Evolutionary conservation across 129 eudicot genomes (phyloP), one percentile per base, ranked within the genome.

Genomic region (Escallonia rubra): DNA sequence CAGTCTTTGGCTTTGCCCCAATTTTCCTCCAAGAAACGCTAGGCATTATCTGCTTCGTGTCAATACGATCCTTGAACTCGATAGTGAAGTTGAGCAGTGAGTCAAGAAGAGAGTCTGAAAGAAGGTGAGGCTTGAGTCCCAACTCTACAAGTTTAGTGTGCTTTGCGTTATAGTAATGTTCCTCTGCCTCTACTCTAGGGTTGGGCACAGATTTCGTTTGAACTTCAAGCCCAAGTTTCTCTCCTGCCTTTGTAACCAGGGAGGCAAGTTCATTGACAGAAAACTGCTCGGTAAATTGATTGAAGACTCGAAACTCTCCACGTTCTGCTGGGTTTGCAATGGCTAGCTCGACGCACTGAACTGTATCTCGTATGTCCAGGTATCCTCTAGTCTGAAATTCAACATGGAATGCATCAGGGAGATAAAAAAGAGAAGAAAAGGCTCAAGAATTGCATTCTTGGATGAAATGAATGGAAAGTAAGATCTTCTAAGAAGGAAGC

Each of bases 161-260:
- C 77, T 89, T 94, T 58, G 99, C 99, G 10, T 94, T 94, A 81
- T 94, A 94, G 72, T 94, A 89, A 66, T 94, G 99, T 72, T 89
- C 99, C 66, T 94, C 99, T 4, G 97, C 99, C 79, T 94, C 99
- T 12, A 94, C 99, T 71, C 99, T 87, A 0, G 99, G 99, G 75
- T 94, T 94, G 40, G 99, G 99, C 23, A 94, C 99, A 8, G 97
- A 94, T 76, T 54, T 80, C 8, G 99, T 81, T 71, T 87, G 42
- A 76, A 89, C 99, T 23, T 86, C 84, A 39, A 94, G 76, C 54
- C 99, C 99, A 50, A 94, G 90, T 64, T 87, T 94, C 55, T 75
- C 67, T 47, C 97, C 99, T 10, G 97, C 99, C 70, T 87, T 94
- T 5, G 99, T 94, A 49, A 94, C 96, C 10, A 86, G 90, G 34